These are phyloP conservation scores for Abelmoschus esculentus DNA, from an alignment of 345 rosid species.

Conservation along the genomic window DNA sequence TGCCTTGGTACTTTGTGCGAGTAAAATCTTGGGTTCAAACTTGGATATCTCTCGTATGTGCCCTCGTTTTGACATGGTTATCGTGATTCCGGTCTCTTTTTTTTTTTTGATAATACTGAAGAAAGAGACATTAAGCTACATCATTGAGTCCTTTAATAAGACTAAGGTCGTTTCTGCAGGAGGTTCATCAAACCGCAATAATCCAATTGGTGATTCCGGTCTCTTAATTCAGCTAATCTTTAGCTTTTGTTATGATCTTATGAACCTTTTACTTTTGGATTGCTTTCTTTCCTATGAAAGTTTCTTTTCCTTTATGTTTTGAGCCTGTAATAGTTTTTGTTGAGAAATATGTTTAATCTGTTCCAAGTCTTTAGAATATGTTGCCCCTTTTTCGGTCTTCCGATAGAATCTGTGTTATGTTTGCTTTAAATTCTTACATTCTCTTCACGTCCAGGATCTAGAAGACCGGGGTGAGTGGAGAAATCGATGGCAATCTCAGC, in stretches of 20 bases:
- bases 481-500: slow-evolving; percentile 57
- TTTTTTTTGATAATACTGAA: too few species aligned
- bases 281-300: background rate
- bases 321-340: background rate
- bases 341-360: background rate
- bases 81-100: background rate
- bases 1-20: background rate
- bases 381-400: background rate
- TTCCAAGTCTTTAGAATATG: background rate
- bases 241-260: background rate
- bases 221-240: background rate
- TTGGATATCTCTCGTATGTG: too few species aligned
- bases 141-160: too few species aligned
- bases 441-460: slow-evolving; percentile 23
- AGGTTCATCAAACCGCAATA: too few species aligned
- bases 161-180: too few species aligned
- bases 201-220: too few species aligned
- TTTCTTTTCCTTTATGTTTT: background rate
- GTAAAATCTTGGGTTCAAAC: too few species aligned
- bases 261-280: background rate
- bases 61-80: background rate
- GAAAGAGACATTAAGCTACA: too few species aligned
- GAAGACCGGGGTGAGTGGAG: slow-evolving; percentile 55
- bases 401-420: background rate
- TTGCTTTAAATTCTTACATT: background rate